Percentiles rank a stretch among this genome's conserved stretches.
Conservation (phyloP, 805 yeast genomes). For the Lipomyces kockii region DNA sequence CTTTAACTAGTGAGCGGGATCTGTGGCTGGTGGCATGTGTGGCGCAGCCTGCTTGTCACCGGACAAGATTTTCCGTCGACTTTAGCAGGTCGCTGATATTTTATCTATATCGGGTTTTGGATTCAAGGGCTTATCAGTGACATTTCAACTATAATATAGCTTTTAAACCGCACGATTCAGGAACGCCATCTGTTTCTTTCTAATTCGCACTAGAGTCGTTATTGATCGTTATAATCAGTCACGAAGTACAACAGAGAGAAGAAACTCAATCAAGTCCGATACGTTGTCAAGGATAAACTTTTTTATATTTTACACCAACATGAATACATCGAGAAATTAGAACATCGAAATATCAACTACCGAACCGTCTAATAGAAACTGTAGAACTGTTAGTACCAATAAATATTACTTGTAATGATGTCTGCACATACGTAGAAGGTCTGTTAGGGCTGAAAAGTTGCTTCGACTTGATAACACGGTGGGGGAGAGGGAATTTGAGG, state of each 20-base stretch:
- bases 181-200: too few species aligned
- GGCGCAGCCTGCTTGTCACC: too few species aligned
- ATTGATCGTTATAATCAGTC: not conserved
- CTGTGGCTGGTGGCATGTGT: not conserved
- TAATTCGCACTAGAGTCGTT: not conserved
- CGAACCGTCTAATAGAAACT: conserved; percentile 2
- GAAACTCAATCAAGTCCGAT: not conserved
- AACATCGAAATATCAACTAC: not conserved
- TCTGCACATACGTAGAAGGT: conserved; percentile 69
- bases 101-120: too few species aligned
- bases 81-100: too few species aligned
- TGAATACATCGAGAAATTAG: not conserved
- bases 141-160: too few species aligned
- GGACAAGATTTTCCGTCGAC: too few species aligned
- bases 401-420: too few species aligned
- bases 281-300: not conserved
- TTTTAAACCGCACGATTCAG: too few species aligned
- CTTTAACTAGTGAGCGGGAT: not conserved
- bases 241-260: not conserved
- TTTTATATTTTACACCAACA: not conserved
- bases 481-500: conserved; percentile 99
- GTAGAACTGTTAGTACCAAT: not conserved
- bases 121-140: too few species aligned
- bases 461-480: conserved; percentile 93
- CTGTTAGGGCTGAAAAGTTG: conserved; percentile 87